A percentile compares a stretch with the other conserved stretches of the same genome.
Evolutionary conservation across 805 yeast genomes (phyloP).

Genomic region (Wickerhamiella sorbophila): DNA sequence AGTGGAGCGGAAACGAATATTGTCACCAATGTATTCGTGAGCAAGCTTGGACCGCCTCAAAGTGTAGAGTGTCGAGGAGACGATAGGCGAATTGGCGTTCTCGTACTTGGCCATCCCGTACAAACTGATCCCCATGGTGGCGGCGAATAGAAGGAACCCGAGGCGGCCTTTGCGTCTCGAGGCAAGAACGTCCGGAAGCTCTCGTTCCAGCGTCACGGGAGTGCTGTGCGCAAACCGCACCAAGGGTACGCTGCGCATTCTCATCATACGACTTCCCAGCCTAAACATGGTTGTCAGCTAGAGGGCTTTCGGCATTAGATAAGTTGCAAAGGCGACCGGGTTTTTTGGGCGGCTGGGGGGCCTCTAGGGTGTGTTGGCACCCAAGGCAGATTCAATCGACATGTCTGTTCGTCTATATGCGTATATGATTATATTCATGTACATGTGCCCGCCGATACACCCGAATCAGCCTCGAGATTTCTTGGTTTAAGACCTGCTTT

Average conservation of each 20-base stretch:
- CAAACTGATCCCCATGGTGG: constrained; percentile 40
- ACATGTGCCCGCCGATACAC: too few relatives aligned
- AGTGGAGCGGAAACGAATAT: constrained; percentile 55
- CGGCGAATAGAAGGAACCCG: constrained; percentile 41
- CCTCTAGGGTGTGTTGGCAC: too few relatives aligned
- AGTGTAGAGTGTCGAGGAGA: constrained; percentile 73
- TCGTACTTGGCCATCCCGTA: constrained; percentile 81
- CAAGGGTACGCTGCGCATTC: too few relatives aligned
- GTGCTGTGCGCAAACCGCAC: too few relatives aligned
- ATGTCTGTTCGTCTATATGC: too few relatives aligned
- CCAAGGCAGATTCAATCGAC: too few relatives aligned
- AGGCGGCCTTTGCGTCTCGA: constrained; percentile 37
- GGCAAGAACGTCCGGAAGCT: constrained; percentile 45
- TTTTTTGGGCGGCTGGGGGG: too few relatives aligned
- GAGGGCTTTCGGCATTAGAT: too few relatives aligned
- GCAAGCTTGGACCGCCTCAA: constrained; percentile 62
- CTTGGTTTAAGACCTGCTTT: background rate
- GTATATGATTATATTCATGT: too few relatives aligned
- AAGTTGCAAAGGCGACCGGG: too few relatives aligned
- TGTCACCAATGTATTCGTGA: constrained; percentile 50
- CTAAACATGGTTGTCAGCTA: too few relatives aligned
- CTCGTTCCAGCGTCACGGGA: constrained; percentile 57
- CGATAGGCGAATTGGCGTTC: constrained; percentile 77
- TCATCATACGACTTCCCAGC: too few relatives aligned
- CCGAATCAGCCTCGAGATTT: background rate